phyloP scores from a whole-genome alignment of 345 rosid genomes.

The Hibiscus syriacus region DNA sequence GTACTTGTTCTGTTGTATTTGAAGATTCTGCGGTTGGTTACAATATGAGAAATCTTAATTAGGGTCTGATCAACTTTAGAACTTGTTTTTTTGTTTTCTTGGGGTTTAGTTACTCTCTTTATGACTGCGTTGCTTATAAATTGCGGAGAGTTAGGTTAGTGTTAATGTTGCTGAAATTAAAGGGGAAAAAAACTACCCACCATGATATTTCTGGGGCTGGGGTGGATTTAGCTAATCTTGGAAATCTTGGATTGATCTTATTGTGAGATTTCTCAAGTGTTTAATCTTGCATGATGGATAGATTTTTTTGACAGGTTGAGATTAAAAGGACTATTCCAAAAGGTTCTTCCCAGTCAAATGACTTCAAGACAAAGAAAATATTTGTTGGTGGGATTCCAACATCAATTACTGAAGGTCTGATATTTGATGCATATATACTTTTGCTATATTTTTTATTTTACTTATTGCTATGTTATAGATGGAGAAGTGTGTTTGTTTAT shows the following conservation, averaged over 20 bases:
- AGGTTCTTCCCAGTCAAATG: conserved; percentile 63
- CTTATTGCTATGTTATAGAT: neutral
- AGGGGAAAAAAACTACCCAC: too few species aligned
- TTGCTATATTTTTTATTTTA: neutral
- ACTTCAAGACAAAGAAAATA: conserved; percentile 81
- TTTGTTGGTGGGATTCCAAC: conserved; percentile 94
- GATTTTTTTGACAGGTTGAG: conserved; percentile 54
- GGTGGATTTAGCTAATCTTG: neutral
- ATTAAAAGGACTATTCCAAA: conserved; percentile 91
- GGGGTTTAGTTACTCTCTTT: neutral
- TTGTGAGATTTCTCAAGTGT: neutral
- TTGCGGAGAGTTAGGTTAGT: neutral
- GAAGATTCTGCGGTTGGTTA: neutral
- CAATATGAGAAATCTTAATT: too few species aligned
- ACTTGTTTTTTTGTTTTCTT: neutral
- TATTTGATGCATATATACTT: neutral
- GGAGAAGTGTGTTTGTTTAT: neutral
- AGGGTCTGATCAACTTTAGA: neutral
- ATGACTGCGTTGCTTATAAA: too few species aligned
- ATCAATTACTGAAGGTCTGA: conserved; percentile 61
- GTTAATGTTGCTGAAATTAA: neutral
- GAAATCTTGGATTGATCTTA: neutral
- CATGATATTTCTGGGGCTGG: neutral
- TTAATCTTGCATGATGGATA: neutral
- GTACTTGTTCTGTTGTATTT: neutral